Evolutionary conservation across 2,329 filamentous ascomycete species (phyloP), one percentile per base, ranked within the genome.

Genomic region (Alternaria brassicae): DNA sequence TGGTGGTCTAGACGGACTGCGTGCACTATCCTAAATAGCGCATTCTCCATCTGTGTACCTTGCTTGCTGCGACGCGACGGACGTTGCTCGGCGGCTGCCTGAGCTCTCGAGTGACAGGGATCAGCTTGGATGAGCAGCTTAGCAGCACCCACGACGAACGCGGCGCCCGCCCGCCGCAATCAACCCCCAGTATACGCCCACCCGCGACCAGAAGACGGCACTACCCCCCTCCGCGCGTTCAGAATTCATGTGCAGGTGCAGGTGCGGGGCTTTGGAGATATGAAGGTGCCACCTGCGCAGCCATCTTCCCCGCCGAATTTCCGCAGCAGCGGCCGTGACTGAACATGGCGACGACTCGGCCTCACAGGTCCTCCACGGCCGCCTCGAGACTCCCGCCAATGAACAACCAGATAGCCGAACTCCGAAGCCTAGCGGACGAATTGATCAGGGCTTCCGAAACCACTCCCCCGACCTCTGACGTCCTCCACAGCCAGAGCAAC

Each of bases 391-490:
- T 84, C 49, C 80, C 82, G 62, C 77, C 83, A 52, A 84, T 81
- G 53, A 86, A 87, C 64, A 88, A 89, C 78, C 84, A 77, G 66
- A 76, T 75, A 53, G 72, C 70, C 40, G 77, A 79, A 66, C 71
- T 79, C 54, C 76, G 73, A 25, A 72, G 67, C 56, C 76, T 79
- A 41, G 69, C 74, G 49, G 73, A 77, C 45, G 72, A 75, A 53
- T 72, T 79, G 58, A 67, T 67, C 44, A 67, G 56, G n/a, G 71
- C 76, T 59, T 65, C 73, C 60, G 70, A 75, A 30, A 48, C 65
- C 19, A 62, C 68, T 8, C 69, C 71, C 41, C 71, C 73, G 34
- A 72, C 73, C 54, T 47, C 72, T 53, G 59, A 72, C 3, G 59
- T 70, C 47, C 74, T 79, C 52, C 77, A 78, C 62, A 49, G 48